Conservation (phyloP, 768 basidiomycete genomes). For the Calvatia gigantea region DNA sequence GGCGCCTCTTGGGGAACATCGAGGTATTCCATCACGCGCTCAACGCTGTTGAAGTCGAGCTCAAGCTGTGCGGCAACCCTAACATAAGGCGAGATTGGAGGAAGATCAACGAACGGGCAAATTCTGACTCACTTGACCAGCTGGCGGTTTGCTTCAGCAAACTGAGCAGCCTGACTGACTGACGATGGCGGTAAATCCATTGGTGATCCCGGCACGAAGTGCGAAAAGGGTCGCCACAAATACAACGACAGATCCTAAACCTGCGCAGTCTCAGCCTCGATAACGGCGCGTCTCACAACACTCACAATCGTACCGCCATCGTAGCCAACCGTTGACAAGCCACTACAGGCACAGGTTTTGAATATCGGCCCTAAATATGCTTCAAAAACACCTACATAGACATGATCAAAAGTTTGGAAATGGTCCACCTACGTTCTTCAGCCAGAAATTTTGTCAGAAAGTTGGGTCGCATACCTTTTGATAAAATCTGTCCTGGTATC, state of each 20-base stretch:
- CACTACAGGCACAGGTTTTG: conserved; percentile 35
- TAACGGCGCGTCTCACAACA: neutral
- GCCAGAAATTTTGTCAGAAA: neutral
- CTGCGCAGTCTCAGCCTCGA: conserved; percentile 23
- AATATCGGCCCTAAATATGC: neutral
- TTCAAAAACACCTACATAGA: conserved; percentile 46
- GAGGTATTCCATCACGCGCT: conserved; percentile 70
- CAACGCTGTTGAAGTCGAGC: conserved; percentile 72
- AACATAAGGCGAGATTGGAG: neutral
- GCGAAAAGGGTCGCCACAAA: conserved; percentile 69
- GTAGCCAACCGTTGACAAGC: conserved; percentile 66
- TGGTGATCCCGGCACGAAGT: conserved; percentile 48
- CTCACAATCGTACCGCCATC: conserved; percentile 73
- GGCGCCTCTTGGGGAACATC: conserved; percentile 68
- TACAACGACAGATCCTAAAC: conserved; percentile 69
- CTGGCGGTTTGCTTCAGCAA: conserved; percentile 65
- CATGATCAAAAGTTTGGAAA: conserved; percentile 71
- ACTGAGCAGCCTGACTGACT: conserved; percentile 68
- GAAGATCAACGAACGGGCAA: neutral
- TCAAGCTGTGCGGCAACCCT: conserved; percentile 70
- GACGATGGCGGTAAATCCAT: conserved; percentile 66
- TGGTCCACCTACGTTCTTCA: conserved; percentile 42
- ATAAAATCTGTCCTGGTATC: conserved; percentile 66
- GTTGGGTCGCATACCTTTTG: conserved; percentile 32
- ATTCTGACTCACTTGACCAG: conserved; percentile 45